Evolutionary conservation across 2,329 filamentous ascomycete genomes (phyloP), one percentile per base, ranked within the genome.

Genomic region (Cladosporium sp.): DNA sequence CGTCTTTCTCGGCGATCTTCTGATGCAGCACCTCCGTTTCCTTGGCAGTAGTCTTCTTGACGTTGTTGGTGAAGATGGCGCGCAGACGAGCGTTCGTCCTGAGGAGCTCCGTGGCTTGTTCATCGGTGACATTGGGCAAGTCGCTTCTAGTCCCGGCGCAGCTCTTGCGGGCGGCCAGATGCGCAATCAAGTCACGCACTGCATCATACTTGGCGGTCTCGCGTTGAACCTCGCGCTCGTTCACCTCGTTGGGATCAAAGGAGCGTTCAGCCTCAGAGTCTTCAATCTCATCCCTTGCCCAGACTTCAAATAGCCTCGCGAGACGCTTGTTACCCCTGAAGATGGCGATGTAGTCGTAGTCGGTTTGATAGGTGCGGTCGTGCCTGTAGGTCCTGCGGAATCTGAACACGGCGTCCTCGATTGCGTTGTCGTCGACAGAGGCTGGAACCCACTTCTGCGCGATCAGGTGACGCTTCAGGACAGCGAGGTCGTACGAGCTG

Each of bases 31-130:
- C 76, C 62, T 78, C 71, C 10, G 76, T 77, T 67, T 81, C 77
- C 58, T 78, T 80, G 12, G 74, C 74, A 30, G 86, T 69, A 61
- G 79, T 75, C 36, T 72, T 79, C 62, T 84, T 85, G 52, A 88
- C 85, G 71, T 92, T 92, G 65, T 83, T 86, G 24, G 74, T 75
- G 21, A 88, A 70, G 58, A 87, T 84, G 2, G 69, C 76, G 55
- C 80, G 81, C 59, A 86, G 78, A 0, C 78, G 79, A 51, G 80
- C 74, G 69, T 86, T 86, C 59, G 79, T 82, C 12, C 79, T 73
- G 28, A 87, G 75, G 34, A 87, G 78, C 12, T 84, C 78, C 65
- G 78, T 80, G 1, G 80, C 80, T 71, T 87, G n/a, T n/a, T n/a
- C n/a, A n/a, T n/a, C n/a, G n/a, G n/a, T n/a, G n/a, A n/a, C n/a